phyloP scores from a whole-genome alignment of 371 early-diverging fungal genomes.

The Chytridium lagenaria region DNA sequence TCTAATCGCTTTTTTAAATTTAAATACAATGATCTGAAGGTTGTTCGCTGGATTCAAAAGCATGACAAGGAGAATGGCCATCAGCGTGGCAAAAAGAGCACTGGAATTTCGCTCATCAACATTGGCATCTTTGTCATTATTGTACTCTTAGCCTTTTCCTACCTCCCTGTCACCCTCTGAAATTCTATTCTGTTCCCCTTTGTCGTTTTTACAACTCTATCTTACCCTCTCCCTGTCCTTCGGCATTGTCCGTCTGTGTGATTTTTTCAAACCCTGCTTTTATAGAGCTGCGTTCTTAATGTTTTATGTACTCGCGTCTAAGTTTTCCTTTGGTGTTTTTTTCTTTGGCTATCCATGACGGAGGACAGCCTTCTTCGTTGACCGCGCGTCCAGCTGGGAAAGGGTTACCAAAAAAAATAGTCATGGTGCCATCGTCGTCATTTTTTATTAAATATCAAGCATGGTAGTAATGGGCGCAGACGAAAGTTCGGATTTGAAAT shows the following conservation, averaged over 20 bases:
- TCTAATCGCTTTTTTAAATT: not conserved
- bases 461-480: too few relatives aligned
- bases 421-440: too few relatives aligned
- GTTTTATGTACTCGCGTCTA: too few relatives aligned
- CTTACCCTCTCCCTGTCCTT: not conserved
- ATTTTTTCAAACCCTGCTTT: too few relatives aligned
- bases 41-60: slow-evolving; percentile 42
- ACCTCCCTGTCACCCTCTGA: not conserved
- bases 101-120: not conserved
- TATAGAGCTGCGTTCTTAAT: too few relatives aligned
- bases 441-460: too few relatives aligned
- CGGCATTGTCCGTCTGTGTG: not conserved
- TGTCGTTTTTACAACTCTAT: not conserved
- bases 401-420: too few relatives aligned
- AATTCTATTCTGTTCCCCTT: not conserved
- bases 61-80: slow-evolving; percentile 25
- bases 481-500: not conserved
- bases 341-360: too few relatives aligned
- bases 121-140: slow-evolving; percentile 3
- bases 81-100: not conserved
- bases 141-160: slow-evolving; percentile 5
- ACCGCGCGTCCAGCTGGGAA: too few relatives aligned
- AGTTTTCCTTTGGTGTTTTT: too few relatives aligned
- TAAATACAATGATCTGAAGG: slow-evolving; percentile 3
- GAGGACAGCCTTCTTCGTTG: too few relatives aligned